Base-by-base conservation (phyloP, 2,329 filamentous ascomycete species). In the Grosmannia clavigera region DNA sequence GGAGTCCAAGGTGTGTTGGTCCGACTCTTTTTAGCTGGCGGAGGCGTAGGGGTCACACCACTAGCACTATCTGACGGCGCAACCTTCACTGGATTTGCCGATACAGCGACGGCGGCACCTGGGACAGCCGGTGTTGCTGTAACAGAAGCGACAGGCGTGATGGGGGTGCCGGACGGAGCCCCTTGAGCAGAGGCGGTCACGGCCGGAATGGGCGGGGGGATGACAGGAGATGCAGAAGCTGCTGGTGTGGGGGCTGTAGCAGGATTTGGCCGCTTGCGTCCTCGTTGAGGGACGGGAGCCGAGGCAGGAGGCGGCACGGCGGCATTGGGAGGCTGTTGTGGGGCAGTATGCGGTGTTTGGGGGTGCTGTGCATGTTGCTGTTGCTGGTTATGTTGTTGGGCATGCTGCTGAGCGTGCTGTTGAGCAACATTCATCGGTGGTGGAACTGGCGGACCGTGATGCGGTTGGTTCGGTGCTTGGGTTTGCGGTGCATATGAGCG, bases 1-100 rank as follows among this genome's bases (percentile, higher is more conserved):
- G 92, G 90, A 2, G 92, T 96, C 94, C 94, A 99, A 0, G 94
- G 94, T 3, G 94, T 99, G 71, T 99, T 99, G n/a, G 94, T 97
- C 62, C 94, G 82, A 68, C 90, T 94, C 77, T 96, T 96, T 78
- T 97, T 99, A 55, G 82, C 78, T 7, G 84, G 83, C 1, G 83
- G 82, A 33, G 78, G 79, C 66, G 67, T 66, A 0, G 73, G 66
- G 1, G 70, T 69, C 1, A 66, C 62, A 22, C 67, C 70, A 7
- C 67, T 64, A 38, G 6, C 35, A 31, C 29, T 48, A 16, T 60
- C 48, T n/a, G 65, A 60, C 6, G 64, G 55, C 4, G 66, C 59
- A 9, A 65, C 55, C 48, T 70, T 62, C 5, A 61, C 33, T 10
- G 58, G n/a, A 29, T 54, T 63, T 5, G 51, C 19, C 7, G 64